Evolutionary conservation across 169 alveolate species (phyloP), one percentile per base, ranked within the genome.

Genomic region (Plasmodium chabaudi): DNA sequence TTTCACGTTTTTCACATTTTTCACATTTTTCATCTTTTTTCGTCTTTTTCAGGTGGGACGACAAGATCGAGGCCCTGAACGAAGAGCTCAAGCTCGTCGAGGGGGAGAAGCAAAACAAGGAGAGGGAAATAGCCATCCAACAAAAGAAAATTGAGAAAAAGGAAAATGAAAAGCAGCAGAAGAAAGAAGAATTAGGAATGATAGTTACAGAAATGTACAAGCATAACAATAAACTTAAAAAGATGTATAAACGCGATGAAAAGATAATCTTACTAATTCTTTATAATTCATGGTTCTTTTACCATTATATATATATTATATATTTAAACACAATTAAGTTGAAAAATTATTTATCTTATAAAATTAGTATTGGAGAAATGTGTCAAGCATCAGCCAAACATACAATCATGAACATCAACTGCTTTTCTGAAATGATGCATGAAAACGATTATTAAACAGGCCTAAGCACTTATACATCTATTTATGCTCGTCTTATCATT

Each of bases 131-230:
- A 5, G 68, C 63, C 2, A 12, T 39, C 25, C 74, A 77, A 9
- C 64, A 65, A 19, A 63, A 64, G 42, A 77, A 65, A 44, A 9
- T 77, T 1, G 89, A 77, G 5, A 77, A 77, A n/a, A 77, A 77
- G 47, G 89, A 77, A 57, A 64, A 65, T 21, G 89, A 77, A 44
- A 77, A 77, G 19, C 51, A 65, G 15, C 49, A 64, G 10, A 77
- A 77, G 39, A 77, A 77, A 61, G 89, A 77, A 27, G 89, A 77
- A 21, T 34, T 77, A 0, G 44, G 89, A 34, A 15, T 59, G 1
- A 9, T 77, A 12, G 89, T 77, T 2, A 64, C 89, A 9, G 63
- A 77, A 7, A 77, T 77, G 89, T 77, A 77, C 17, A 77, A 65
- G 1, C 89, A 77, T 51, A 77, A 77, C 15, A 64, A 63, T 34